phyloP scores from a whole-genome alignment of 345 rosid species.

The Viola odorata region DNA sequence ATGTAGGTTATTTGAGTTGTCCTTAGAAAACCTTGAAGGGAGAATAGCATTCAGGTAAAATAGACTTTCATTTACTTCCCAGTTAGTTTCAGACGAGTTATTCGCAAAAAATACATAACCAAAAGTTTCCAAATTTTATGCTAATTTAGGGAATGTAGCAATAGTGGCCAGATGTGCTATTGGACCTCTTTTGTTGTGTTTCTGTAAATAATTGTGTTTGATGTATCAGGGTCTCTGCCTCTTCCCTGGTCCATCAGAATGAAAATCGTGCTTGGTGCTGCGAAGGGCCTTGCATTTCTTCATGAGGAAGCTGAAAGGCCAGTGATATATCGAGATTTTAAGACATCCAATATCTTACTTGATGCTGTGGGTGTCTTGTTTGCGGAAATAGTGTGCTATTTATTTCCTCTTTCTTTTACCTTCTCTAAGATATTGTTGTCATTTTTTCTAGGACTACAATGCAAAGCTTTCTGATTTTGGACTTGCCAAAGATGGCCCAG shows the following conservation, averaged over 20 bases:
- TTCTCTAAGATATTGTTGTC: conserved; percentile 4
- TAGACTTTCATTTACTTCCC: too few relatives aligned
- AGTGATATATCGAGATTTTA: conserved; percentile 44
- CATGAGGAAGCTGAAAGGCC: conserved; percentile 45
- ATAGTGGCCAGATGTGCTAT: neutral
- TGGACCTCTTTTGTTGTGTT: too few relatives aligned
- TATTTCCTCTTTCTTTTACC: neutral
- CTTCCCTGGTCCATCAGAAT: conserved; percentile 39
- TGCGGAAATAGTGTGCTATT: neutral
- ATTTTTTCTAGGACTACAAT: conserved; percentile 27
- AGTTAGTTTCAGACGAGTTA: too few relatives aligned
- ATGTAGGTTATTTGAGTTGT: too few relatives aligned
- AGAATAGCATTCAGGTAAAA: too few relatives aligned
- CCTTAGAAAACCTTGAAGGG: too few relatives aligned
- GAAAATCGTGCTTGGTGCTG: conserved; percentile 39
- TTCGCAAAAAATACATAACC: too few relatives aligned
- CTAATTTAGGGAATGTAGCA: neutral
- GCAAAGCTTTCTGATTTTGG: conserved; percentile 38
- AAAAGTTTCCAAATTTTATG: neutral
- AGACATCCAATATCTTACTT: conserved; percentile 40
- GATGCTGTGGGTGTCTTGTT: conserved; percentile 31
- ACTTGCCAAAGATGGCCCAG: conserved; percentile 38
- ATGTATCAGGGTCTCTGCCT: conserved; percentile 34
- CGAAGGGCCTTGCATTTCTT: conserved; percentile 43
- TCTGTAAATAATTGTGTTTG: neutral